Evolutionary conservation across 352 stramenopile genomes (phyloP), one percentile per base, ranked within the genome.

Genomic region (Globisporangium takayamanum): DNA sequence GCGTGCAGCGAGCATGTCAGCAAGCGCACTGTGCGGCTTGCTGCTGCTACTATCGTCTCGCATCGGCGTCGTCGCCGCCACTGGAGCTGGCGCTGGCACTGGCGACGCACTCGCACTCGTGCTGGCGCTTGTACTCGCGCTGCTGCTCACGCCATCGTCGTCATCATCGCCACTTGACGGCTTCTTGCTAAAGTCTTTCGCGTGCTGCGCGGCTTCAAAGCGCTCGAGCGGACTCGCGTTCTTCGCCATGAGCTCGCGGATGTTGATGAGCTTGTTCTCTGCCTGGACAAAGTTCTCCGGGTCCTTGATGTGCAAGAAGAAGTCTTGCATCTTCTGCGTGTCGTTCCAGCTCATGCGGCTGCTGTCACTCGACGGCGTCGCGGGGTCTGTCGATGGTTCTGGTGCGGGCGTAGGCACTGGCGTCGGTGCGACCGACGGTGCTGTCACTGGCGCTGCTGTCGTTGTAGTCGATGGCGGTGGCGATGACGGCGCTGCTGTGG

Each of bases 241-340:
- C n/a, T 66, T 50, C 18, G 63, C 62, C 28, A 87, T 63, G 2
- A 87, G 59, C 30, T 81, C 74, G n/a, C 69, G 66, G 11, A 87
- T 78, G 59, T 80, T 81, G 56, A 88, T 77, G 26, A 80, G 57
- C 57, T 88, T 87, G 55, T 80, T 76, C 22, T 69, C 60, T 0
- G 57, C 44, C 26, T 80, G 70, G 18, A 53, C 63, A 2, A 60
- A 60, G 53, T 80, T 66, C 56, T 70, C 65, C 15, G 59, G 60
- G 53, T 69, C 51, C 44, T 72, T 68, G 18, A 73, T 82, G 69
- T 84, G 72, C 51, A 71, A 52, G 54, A 83, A 80, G 62, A 82
- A 84, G 41, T 84, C 73, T 39, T 83, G 62, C 37, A 78, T 75
- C 68, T 82, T 84, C 66, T 84, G 60, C 22, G 66, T 63, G 60